Base-by-base conservation (phyloP, 2,329 filamentous ascomycete species). In the Chaetomiaceae sp. region DNA sequence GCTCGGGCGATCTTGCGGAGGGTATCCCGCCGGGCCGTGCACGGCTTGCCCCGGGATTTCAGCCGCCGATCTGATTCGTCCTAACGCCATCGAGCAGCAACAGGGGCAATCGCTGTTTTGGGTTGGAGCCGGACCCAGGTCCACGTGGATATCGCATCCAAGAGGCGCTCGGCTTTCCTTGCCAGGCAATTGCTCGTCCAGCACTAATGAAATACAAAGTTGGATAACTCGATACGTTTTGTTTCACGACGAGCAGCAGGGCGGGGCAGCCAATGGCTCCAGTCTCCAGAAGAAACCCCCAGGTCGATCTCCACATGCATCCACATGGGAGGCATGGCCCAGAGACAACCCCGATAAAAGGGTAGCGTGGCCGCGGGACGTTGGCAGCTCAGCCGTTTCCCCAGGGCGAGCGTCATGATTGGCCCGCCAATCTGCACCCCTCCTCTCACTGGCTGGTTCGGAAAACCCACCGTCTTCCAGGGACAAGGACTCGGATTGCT, bases 11-110 rank as follows among this genome's bases (percentile, higher is more conserved):
- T 48, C 41, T 31, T 41, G 20, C 54, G 51, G 55, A 55, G 52
- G n/a, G 31, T 27, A 51, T 45, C 44, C 55, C 52, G 55, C 44
- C 52, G 52, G 50, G 49, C 52, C 55, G 51, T 35, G 10, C 25
- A 17, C 44, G 48, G 48, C 35, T 45, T 43, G 13, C 44, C 52
- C 48, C 37, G 42, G 46, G 25, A n/a, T 25, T 27, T 23, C 25
- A 25, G 41, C 25, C 19, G 40, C 31, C 40, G 39, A 48, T 37
- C 37, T 38, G 23, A 39, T 35, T 40, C 33, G 37, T 21, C 21
- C 19, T 19, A 20, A 21, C 31, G 23, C 13, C 8, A n/a, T 44
- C 25, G 25, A 27, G 25, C 39, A 27, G 25, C 39, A 16, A 42
- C 49, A 47, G 14, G 35, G 38, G 6, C 30, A 9, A 34, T 14